Base-by-base conservation (phyloP, 2,329 filamentous ascomycete species). In the Verticillium nonalfalfae region DNA sequence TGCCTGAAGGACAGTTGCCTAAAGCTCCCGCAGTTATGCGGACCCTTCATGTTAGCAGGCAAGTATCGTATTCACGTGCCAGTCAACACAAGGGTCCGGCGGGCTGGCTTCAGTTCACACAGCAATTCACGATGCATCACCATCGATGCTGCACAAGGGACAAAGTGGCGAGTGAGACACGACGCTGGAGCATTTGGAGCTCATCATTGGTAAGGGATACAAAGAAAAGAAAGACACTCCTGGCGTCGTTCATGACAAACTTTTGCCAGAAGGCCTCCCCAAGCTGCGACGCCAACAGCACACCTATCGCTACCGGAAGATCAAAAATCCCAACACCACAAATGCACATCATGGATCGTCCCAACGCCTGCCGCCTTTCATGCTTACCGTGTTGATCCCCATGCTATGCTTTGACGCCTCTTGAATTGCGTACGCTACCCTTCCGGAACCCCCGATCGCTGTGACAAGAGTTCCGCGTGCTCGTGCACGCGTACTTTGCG, bases 351-450 rank as follows among this genome's bases (percentile, higher is more conserved):
- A 59, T 59, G 58, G 45, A 59, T 59, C 58, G 40, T 59, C 58
- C 58, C 58, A 59, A 59, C 58, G 58, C 58, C 58, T 45, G n/a
- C n/a, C 45, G 21, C 58, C 58, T 13, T 35, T 45, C 50, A 59
- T 59, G 58, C 58, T 55, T 21, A 59, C 21, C 45, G 45, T 52
- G 45, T 58, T 58, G 57, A 59, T 54, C 58, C 58, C 58, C 40
- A 59, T 55, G 58, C 58, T 59, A 59, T 59, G 58, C 58, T 38
- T 55, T 54, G 45, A 59, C 45, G 58, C 58, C 58, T 56, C 45
- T 52, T 52, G 18, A 52, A 52, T 26, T 18, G 45, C 18, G 45
- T 52, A 52, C 45, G 45, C 45, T 52, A 52, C 45, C 45, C 45
- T 21, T 52, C 26, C 13, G 26, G 54, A 56, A 56, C n/a, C 26